Evolutionary conservation across 495 filamentous ascomycete species (phyloP), one percentile per base, ranked within the genome.

Genomic region (Penicillium simplicissimum): DNA sequence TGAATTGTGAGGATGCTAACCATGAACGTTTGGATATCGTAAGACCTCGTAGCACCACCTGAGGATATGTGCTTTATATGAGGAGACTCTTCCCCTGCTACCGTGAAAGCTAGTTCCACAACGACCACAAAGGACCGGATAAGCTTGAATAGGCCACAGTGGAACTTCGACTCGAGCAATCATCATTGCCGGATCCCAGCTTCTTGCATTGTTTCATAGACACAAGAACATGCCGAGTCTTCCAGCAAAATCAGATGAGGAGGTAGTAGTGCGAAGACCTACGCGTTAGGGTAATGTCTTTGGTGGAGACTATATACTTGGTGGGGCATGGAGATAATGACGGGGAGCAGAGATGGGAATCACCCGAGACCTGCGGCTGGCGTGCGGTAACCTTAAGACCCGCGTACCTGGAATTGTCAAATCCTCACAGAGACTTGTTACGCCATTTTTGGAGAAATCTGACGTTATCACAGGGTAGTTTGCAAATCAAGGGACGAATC

Each of bases 1-100:
- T 10, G 11, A 14, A 14, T 14, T 38, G 11, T 4, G 11, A 38
- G 36, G 10, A 38, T 38, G 10, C 9, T 4, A 14, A 38, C 11
- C 7, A 10, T 14, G 11, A 14, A 4, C 10, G 4, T 14, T 34
- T 33, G 8, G 49, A 59, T 52, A 57, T 38, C 17, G 8, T n/a
- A n/a, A n/a, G n/a, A n/a, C n/a, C n/a, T n/a, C n/a, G n/a, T n/a
- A n/a, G n/a, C n/a, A n/a, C n/a, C n/a, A n/a, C n/a, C n/a, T n/a
- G n/a, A n/a, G n/a, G n/a, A n/a, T n/a, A n/a, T 36, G 11, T 31
- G 19, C 47, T 61, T 60, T 60, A 63, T 60, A 60, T 63, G 63
- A 9, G 61, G 31, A n/a, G 36, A 13, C 21, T 60, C 2, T 1
- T 34, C 4, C 35, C 23, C 8, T 38, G 21, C 21, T 38, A 36